Evolutionary conservation across 2,329 filamentous ascomycete genomes (phyloP).

Genomic region (Ophiognomonia clavigignenti-juglandacearum): DNA sequence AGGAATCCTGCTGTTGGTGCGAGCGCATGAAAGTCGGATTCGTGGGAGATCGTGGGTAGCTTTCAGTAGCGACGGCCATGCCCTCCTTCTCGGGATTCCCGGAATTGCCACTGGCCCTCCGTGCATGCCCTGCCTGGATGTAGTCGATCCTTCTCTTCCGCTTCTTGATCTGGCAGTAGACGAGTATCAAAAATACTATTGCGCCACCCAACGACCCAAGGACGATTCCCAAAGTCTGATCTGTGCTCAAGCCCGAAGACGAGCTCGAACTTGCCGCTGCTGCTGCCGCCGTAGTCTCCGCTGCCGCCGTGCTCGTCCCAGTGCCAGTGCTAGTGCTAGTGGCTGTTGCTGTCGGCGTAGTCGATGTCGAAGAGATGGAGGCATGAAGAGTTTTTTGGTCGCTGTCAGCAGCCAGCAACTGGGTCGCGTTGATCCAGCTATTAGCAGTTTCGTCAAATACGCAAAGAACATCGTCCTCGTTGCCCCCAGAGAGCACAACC

Average conservation of each 20-base stretch:
- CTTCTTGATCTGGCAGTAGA: conserved; percentile 65
- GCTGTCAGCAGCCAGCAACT: conserved; percentile 48
- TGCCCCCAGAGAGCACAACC: conserved; percentile 76
- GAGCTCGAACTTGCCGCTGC: conserved; percentile 25
- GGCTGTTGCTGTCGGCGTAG: conserved; percentile 14
- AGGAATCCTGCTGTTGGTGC: conserved; percentile 50
- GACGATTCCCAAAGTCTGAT: conserved; percentile 71
- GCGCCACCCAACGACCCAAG: conserved; percentile 77
- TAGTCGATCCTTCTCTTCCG: conserved; percentile 52
- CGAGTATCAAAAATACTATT: conserved; percentile 61
- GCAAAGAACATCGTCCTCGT: conserved; percentile 58
- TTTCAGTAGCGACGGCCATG: conserved; percentile 40
- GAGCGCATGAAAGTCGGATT: conserved; percentile 39
- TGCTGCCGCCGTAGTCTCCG: conserved; percentile 22
- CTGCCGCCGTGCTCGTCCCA: conserved; percentile 20
- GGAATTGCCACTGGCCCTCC: conserved; percentile 36
- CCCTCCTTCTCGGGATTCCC: conserved; percentile 51
- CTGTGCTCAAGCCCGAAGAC: conserved; percentile 28
- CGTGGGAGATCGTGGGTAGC: conserved; percentile 28
- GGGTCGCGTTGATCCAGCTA: conserved; percentile 69
- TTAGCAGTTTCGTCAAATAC: conserved; percentile 76
- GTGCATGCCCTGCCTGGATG: conserved; percentile 39
- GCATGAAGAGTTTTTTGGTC: conserved; percentile 34
- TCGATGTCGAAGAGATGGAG: conserved; percentile 26
- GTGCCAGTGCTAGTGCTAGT: conserved; percentile 27